Conservation (phyloP, 768 basidiomycete genomes). For the Psilocybe tampanensis region DNA sequence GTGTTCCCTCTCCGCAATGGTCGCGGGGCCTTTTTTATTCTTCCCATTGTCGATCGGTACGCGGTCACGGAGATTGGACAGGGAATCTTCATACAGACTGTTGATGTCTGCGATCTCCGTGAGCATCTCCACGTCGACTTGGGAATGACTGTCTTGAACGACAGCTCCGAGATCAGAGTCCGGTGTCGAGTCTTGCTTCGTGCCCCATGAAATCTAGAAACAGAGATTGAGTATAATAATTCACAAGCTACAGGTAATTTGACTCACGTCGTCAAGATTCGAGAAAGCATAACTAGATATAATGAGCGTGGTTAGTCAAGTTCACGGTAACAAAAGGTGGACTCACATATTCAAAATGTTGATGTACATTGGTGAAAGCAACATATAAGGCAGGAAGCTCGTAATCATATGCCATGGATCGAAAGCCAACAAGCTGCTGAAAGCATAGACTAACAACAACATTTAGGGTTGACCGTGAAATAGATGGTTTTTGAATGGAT, state of each 20-base stretch:
- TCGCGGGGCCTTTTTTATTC: constrained; percentile 33
- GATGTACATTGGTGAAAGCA: constrained; percentile 82
- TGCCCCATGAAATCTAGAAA: constrained; percentile 87
- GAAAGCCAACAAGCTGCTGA: constrained; percentile 79
- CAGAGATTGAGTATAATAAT: constrained; percentile 3
- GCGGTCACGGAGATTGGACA: constrained; percentile 61
- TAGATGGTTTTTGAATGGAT: background rate
- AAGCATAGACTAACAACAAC: constrained; percentile 61
- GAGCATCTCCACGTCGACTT: constrained; percentile 87
- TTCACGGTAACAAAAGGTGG: background rate
- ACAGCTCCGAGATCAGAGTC: constrained; percentile 85
- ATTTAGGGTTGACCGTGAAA: background rate
- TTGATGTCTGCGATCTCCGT: constrained; percentile 83
- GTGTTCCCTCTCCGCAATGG: constrained; percentile 66
- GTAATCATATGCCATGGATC: constrained; percentile 98
- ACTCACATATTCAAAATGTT: constrained; percentile 78
- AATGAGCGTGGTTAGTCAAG: background rate
- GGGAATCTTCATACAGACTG: constrained; percentile 81
- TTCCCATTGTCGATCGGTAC: constrained; percentile 32
- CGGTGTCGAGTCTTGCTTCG: constrained; percentile 81
- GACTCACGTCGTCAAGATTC: constrained; percentile 80
- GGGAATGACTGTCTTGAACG: constrained; percentile 74
- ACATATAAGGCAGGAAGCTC: constrained; percentile 85
- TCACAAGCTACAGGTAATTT: constrained; percentile 4
- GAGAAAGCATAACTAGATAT: constrained; percentile 74